Evolutionary conservation across 2,329 filamentous ascomycete species (phyloP).

Genomic region (Metarhizium rileyi): DNA sequence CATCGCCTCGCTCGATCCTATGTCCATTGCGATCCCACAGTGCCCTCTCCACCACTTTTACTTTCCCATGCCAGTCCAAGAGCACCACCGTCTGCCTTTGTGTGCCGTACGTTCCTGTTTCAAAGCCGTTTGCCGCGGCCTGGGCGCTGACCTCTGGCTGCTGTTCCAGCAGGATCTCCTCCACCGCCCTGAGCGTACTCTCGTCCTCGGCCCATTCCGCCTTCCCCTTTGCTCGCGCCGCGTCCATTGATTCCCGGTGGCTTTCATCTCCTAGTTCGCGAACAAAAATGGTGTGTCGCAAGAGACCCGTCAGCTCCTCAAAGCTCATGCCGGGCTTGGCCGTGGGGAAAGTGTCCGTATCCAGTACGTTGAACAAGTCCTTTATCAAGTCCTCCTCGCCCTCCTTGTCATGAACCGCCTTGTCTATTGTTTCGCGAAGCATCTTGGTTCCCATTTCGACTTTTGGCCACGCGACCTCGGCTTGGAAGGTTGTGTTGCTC

Average conservation of each 20-base stretch:
- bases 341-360: conserved; percentile 45
- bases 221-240: conserved; percentile 27
- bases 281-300: conserved; percentile 53
- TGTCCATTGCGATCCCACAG: conserved; percentile 51
- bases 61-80: conserved; percentile 53
- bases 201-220: conserved; percentile 24
- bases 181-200: conserved; percentile 27
- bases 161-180: conserved; percentile 25
- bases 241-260: conserved; percentile 35
- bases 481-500: conserved; percentile 51
- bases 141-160: conserved; percentile 26
- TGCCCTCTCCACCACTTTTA: conserved; percentile 49
- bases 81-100: conserved; percentile 54
- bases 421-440: conserved; percentile 31
- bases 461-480: conserved; percentile 50
- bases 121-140: conserved; percentile 31
- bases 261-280: conserved; percentile 43
- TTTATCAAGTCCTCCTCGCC: conserved; percentile 40
- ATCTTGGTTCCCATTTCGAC: conserved; percentile 41
- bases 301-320: conserved; percentile 40
- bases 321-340: conserved; percentile 33
- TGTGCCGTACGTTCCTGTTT: conserved; percentile 53
- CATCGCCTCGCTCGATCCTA: conserved; percentile 40
- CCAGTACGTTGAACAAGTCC: conserved; percentile 43
- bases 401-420: conserved; percentile 25